Evolutionary conservation across 306 rosid species (phyloP).

Genomic region (Gillenia trifoliata): DNA sequence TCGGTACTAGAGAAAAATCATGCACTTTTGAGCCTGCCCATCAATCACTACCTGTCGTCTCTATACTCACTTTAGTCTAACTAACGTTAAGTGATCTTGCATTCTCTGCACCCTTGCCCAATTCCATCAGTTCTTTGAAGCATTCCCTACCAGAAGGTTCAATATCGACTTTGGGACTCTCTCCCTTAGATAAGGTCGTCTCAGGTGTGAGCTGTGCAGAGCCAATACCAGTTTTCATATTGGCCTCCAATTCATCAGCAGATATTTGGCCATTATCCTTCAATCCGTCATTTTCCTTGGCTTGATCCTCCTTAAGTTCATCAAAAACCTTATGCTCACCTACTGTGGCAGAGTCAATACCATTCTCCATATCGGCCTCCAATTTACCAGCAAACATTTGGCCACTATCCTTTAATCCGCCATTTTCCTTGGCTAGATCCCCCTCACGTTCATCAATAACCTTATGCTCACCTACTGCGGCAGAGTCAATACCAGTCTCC

Average conservation of each 20-base stretch:
- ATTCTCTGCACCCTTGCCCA: constrained; percentile 12
- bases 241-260: too few species aligned
- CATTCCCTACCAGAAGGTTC: constrained; percentile 3
- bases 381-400: too few species aligned
- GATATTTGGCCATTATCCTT: too few species aligned
- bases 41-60: constrained; percentile 10
- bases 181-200: constrained; percentile 8
- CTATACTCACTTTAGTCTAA: constrained; percentile 16
- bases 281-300: too few species aligned
- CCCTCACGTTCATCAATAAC: too few species aligned
- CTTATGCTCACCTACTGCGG: too few species aligned
- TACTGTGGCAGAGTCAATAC: not conserved
- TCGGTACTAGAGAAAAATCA: constrained; percentile 20
- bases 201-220: not conserved
- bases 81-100: constrained; percentile 9
- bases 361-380: too few species aligned
- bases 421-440: too few species aligned
- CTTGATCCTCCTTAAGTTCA: too few species aligned
- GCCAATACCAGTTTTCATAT: not conserved
- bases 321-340: too few species aligned
- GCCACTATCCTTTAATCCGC: too few species aligned
- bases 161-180: not conserved
- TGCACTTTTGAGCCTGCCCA: constrained; percentile 11
- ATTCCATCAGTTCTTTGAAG: constrained; percentile 6
- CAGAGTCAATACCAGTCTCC: constrained; percentile 17